These are phyloP conservation scores for Pyricularia sp. DNA, from an alignment of 2,329 filamentous ascomycete genomes.

Conservation along the genomic window DNA sequence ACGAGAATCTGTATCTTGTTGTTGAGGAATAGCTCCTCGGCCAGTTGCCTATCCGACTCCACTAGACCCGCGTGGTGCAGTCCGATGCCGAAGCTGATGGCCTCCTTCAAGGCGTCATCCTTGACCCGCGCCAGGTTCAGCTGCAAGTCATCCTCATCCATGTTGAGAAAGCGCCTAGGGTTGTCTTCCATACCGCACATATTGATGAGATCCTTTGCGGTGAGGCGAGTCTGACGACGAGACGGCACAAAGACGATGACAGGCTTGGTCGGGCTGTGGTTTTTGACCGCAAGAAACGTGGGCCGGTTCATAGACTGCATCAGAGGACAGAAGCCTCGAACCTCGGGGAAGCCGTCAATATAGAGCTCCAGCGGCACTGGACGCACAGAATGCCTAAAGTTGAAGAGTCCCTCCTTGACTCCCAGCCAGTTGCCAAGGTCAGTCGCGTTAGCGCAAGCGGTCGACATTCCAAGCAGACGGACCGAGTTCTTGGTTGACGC, in stretches of 20 bases:
- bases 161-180: constrained; percentile 78
- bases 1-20: constrained; percentile 98
- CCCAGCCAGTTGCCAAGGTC: constrained; percentile 95
- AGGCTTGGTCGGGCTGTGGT: constrained; percentile 88
- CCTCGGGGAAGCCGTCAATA: constrained; percentile 94
- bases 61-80: constrained; percentile 94
- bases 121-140: constrained; percentile 82
- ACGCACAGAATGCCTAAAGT: constrained; percentile 92
- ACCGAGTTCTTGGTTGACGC: constrained; percentile 84
- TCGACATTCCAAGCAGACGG: constrained; percentile 94
- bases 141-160: constrained; percentile 89
- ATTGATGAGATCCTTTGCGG: constrained; percentile 92
- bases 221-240: constrained; percentile 83
- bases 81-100: constrained; percentile 94
- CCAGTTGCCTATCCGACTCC: constrained; percentile 79
- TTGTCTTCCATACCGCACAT: constrained; percentile 98
- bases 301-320: constrained; percentile 99
- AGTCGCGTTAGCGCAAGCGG: constrained; percentile 87
- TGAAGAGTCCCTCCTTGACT: constrained; percentile 90
- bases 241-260: constrained; percentile 98
- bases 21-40: constrained; percentile 89
- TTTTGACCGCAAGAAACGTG: constrained; percentile 92
- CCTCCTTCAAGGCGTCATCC: constrained; percentile 82
- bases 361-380: constrained; percentile 92
- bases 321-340: constrained; percentile 85